phyloP scores from a whole-genome alignment of 352 stramenopile species.

The Phytophthora vignae region DNA sequence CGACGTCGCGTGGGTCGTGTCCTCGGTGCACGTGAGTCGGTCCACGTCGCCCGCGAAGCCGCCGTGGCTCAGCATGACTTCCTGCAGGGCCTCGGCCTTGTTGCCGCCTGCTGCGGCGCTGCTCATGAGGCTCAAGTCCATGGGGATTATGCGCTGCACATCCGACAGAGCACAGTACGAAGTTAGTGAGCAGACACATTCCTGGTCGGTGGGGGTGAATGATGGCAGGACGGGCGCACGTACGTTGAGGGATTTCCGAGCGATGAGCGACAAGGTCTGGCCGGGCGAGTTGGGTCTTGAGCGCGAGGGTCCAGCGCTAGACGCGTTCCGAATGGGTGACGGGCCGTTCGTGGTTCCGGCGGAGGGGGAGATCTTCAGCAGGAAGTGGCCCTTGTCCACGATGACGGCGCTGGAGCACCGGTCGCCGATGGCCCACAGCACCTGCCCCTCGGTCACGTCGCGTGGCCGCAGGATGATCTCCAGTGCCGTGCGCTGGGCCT shows the following conservation, averaged over 20 bases:
- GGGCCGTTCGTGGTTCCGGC: slow-evolving; percentile 4
- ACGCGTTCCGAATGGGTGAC: slow-evolving; percentile 22
- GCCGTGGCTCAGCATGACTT: slow-evolving; percentile 59
- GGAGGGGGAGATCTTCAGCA: slow-evolving; percentile 53
- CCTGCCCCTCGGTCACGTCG: slow-evolving; percentile 66
- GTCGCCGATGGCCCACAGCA: slow-evolving; percentile 79
- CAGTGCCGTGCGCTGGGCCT: slow-evolving; percentile 86
- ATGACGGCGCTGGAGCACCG: slow-evolving; percentile 76
- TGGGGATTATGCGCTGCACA: slow-evolving; percentile 58
- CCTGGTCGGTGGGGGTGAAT: background rate
- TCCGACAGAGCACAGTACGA: slow-evolving; percentile 7
- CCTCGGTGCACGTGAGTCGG: slow-evolving; percentile 62
- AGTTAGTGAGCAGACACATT: slow-evolving; percentile 10
- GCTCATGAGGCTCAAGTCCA: slow-evolving; percentile 60
- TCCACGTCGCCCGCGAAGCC: slow-evolving; percentile 79
- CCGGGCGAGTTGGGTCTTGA: slow-evolving; percentile 31
- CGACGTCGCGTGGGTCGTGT: slow-evolving; percentile 63
- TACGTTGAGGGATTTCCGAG: slow-evolving; percentile 62
- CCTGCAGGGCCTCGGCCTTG: slow-evolving; percentile 42
- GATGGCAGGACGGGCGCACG: slow-evolving; percentile 12
- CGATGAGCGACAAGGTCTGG: slow-evolving; percentile 33
- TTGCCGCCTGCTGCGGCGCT: background rate
- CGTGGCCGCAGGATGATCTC: slow-evolving; percentile 80
- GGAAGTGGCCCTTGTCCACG: slow-evolving; percentile 81
- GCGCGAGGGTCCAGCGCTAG: slow-evolving; percentile 18